A percentile compares a stretch with the other conserved stretches of the same genome.
phyloP scores from a whole-genome alignment of 139 green algal species.

The Microglena sp. region DNA sequence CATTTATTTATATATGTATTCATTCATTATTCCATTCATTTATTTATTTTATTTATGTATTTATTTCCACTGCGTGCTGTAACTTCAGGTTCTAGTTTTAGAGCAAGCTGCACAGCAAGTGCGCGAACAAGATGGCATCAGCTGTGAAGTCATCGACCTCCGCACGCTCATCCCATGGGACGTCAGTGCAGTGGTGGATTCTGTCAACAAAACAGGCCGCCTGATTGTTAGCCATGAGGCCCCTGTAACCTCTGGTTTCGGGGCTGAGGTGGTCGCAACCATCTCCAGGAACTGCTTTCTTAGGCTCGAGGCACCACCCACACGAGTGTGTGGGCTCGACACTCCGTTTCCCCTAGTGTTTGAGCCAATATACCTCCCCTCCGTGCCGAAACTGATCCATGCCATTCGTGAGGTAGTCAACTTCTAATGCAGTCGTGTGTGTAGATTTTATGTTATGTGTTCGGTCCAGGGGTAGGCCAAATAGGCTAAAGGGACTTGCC shows the following conservation, averaged over 20 bases:
- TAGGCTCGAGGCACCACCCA: conserved; percentile 59
- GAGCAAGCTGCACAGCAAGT: conserved; percentile 37
- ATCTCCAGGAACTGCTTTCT: conserved; percentile 61
- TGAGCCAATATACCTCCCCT: conserved; percentile 71
- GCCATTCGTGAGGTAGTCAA: conserved; percentile 32
- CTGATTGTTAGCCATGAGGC: conserved; percentile 87
- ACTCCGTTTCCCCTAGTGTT: conserved; percentile 84
- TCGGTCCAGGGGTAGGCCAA: too few relatives aligned
- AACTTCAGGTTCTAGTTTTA: conserved; percentile 30
- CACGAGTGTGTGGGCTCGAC: conserved; percentile 73
- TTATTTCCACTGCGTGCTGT: background rate
- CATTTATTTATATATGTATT: too few relatives aligned
- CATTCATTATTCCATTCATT: background rate
- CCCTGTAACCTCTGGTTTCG: conserved; percentile 77
- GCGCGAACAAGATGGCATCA: conserved; percentile 7
- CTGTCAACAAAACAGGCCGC: conserved; percentile 55
- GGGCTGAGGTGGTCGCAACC: conserved; percentile 66
- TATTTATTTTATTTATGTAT: background rate
- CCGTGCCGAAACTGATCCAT: conserved; percentile 40
- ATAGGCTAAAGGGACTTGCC: too few relatives aligned
- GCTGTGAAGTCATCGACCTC: conserved; percentile 73
- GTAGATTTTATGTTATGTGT: too few relatives aligned
- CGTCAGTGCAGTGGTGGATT: conserved; percentile 27
- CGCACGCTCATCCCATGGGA: conserved; percentile 64
- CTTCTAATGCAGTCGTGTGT: too few relatives aligned